A percentile compares a stretch with the other conserved stretches of the same genome.
Evolutionary conservation across 495 filamentous ascomycete species (phyloP).

Genomic region (Paragyromitra xinjiangensis): DNA sequence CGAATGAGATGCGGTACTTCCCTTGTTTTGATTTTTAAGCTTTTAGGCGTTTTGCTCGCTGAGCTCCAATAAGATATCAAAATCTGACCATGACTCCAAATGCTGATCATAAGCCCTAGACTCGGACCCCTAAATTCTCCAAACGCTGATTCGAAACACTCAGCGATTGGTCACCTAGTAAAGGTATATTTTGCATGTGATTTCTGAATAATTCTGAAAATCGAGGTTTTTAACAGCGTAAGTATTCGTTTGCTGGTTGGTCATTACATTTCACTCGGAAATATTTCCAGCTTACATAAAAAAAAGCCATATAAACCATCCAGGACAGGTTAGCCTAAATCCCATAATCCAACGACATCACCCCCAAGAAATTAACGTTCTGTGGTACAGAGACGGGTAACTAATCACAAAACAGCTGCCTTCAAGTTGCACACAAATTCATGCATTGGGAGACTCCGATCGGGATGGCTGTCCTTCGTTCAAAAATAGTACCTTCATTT

Average conservation of each 20-base stretch:
- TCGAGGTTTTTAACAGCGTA: background rate
- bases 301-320: conserved; percentile 24
- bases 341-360: conserved; percentile 21
- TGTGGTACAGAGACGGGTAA: conserved; percentile 39
- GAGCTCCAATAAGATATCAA: conserved; percentile 42
- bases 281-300: conserved; percentile 41
- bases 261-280: conserved; percentile 10
- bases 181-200: conserved; percentile 8
- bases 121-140: background rate
- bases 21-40: conserved; percentile 32
- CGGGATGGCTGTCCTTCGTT: background rate
- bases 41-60: conserved; percentile 8
- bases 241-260: background rate
- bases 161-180: background rate
- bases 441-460: conserved; percentile 8
- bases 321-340: conserved; percentile 26
- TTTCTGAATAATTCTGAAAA: background rate
- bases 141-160: background rate
- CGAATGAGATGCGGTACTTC: conserved; percentile 27
- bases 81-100: background rate
- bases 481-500: conserved; percentile 26
- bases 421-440: conserved; percentile 8
- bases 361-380: conserved; percentile 11
- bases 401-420: conserved; percentile 39
- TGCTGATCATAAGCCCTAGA: background rate